Evolutionary conservation across 805 yeast genomes (phyloP), one percentile per base, ranked within the genome.

Genomic region (Candida arabinofermentans): DNA sequence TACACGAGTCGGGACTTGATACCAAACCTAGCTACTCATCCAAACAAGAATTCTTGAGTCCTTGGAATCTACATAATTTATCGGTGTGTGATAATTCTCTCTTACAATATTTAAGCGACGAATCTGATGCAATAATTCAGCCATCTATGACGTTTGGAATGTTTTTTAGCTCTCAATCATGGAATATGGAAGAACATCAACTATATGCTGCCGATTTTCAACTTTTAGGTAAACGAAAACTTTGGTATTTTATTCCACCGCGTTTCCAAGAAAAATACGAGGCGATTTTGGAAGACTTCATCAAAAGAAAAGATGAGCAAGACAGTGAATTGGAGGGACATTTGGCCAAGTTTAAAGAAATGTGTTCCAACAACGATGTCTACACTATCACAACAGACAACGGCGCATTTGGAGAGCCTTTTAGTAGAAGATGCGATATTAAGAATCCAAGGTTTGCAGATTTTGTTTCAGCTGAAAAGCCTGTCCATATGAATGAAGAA

Each of bases 181-280:
- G 87, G 87, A 58, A 61, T 17, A 58, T 71, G 40, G 85, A 77
- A 49, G 89, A 83, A 48, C 83, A 77, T 46, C 76, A 74, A 57
- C 57, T 82, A 2, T 77, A 78, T 34, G 54, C 66, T 9, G 62
- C 72, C 23, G 79, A 77, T 52, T 81, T 71, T 46, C 75, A 71
- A 35, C 79, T 77, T 47, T 49, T 67, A 37, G 90, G 89, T 2
- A 74, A 74, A 6, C 53, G 67, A 12, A 75, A 72, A 52, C 52
- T 74, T 16, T 80, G 87, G 86, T 81, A 77, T 46, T 71, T 80
- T 41, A 69, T 83, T n/a, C 74, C 83, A 0, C 82, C 81, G 13
- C 64, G 66, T 51, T 77, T 76, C 39, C 70, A 71, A 40, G 69
- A 59, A 2, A 72, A 71, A 42, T 81, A 74, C 53, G 86, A 83